These are phyloP conservation scores for Eutypa lata DNA, from an alignment of 2,329 filamentous ascomycete species.

Conservation along the genomic window DNA sequence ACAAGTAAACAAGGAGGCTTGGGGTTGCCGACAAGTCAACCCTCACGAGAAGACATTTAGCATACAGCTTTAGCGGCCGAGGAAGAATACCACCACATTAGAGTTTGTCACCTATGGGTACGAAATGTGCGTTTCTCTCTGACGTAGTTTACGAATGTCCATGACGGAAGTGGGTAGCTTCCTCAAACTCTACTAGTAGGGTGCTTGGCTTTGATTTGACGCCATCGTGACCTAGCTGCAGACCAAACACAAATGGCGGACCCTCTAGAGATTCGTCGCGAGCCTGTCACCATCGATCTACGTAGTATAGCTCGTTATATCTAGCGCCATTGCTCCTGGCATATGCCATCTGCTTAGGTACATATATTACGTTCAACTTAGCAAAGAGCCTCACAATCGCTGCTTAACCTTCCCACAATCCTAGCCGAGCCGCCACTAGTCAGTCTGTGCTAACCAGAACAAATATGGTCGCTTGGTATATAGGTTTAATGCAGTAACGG, in stretches of 20 bases:
- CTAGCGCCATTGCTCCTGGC: background rate
- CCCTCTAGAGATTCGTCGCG: too few relatives aligned
- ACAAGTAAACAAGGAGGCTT: too few relatives aligned
- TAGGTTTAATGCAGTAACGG: too few relatives aligned
- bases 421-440: background rate
- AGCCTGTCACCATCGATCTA: too few relatives aligned
- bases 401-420: background rate
- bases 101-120: background rate
- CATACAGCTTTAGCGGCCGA: too few relatives aligned
- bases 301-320: too few relatives aligned
- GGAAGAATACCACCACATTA: background rate
- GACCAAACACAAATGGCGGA: too few relatives aligned
- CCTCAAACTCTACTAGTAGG: background rate
- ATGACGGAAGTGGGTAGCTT: background rate
- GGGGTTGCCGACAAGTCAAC: too few relatives aligned
- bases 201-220: background rate
- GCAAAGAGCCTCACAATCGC: background rate
- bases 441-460: background rate
- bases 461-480: too few relatives aligned
- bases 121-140: background rate
- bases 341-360: background rate
- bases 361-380: background rate
- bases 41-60: too few relatives aligned
- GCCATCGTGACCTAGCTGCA: background rate
- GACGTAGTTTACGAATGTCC: background rate